Conservation (phyloP, 352 stramenopile genomes). For the Pythium chondricola region DNA sequence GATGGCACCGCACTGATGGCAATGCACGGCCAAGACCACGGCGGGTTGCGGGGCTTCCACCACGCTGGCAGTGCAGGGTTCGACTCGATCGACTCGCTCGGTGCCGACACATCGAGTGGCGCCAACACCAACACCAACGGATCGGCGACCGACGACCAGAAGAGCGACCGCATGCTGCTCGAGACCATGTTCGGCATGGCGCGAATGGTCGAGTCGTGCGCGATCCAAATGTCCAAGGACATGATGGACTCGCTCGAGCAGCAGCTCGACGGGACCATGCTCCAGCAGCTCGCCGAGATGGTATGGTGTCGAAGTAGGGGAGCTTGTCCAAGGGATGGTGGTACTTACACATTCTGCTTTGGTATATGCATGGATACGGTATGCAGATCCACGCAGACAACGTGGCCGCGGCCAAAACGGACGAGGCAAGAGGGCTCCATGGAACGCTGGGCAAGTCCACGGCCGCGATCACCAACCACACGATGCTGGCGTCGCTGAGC, state of each 20-base stretch:
- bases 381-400: slow-evolving; percentile 46
- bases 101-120: slow-evolving; percentile 3
- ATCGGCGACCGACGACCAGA: slow-evolving; percentile 29
- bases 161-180: slow-evolving; percentile 66
- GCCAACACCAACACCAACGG: not conserved
- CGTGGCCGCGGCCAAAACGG: slow-evolving; percentile 38
- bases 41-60: slow-evolving; percentile 4
- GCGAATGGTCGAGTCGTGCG: slow-evolving; percentile 74
- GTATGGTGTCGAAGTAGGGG: no score
- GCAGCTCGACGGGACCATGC: slow-evolving; percentile 51
- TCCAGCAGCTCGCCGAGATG: slow-evolving; percentile 37
- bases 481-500: slow-evolving; percentile 17
- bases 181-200: slow-evolving; percentile 83
- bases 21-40: not conserved
- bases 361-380: no score
- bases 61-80: not conserved
- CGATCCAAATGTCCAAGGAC: slow-evolving; percentile 82
- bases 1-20: not conserved
- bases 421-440: slow-evolving; percentile 10
- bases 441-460: slow-evolving; percentile 11
- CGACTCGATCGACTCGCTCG: slow-evolving; percentile 17
- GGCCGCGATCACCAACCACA: slow-evolving; percentile 18
- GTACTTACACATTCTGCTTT: no score
- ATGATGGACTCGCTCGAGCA: slow-evolving; percentile 76
- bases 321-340: no score